Evolutionary conservation across 2,329 filamentous ascomycete genomes (phyloP).

Genomic region (Xylariaceae sp.): DNA sequence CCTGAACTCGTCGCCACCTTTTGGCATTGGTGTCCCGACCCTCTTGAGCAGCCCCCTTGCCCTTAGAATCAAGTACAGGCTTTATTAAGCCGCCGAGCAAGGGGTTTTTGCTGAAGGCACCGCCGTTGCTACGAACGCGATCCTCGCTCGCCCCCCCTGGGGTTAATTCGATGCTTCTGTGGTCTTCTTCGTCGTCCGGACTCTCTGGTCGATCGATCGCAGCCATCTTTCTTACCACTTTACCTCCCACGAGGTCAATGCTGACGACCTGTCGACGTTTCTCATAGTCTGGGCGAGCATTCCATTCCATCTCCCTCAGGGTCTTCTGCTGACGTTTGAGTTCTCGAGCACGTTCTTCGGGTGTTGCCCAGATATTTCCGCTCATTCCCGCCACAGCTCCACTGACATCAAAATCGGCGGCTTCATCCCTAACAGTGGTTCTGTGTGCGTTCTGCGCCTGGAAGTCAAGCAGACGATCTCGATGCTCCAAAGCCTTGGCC

Average conservation of each 20-base stretch:
- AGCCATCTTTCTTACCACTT: conserved; percentile 75
- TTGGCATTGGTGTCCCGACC: conserved; percentile 51
- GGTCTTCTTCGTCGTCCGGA: conserved; percentile 53
- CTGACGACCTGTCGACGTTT: conserved; percentile 84
- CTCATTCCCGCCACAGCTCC: conserved; percentile 49
- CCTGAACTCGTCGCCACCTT: conserved; percentile 66
- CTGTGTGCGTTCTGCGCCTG: conserved; percentile 85
- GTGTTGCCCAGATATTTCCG: conserved; percentile 82
- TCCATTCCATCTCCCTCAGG: conserved; percentile 85
- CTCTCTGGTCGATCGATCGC: conserved; percentile 63
- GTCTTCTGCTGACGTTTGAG: conserved; percentile 86
- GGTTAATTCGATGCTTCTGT: conserved; percentile 22
- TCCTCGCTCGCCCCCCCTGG: conserved; percentile 46
- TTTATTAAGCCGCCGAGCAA: conserved; percentile 68
- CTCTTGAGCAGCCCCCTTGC: conserved; percentile 53
- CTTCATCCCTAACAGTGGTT: conserved; percentile 87
- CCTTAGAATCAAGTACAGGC: conserved; percentile 63
- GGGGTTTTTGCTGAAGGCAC: conserved; percentile 73
- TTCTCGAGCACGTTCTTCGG: conserved; percentile 80
- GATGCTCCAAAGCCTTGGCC: conserved; percentile 74
- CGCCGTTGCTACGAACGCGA: conserved; percentile 47
- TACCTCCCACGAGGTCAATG: conserved; percentile 80
- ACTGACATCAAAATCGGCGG: conserved; percentile 64
- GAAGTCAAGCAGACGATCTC: conserved; percentile 80
- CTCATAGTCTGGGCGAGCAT: conserved; percentile 83